These are phyloP conservation scores for Alternaria ethzedia DNA, from an alignment of 2,329 filamentous ascomycete species.

Conservation along the genomic window DNA sequence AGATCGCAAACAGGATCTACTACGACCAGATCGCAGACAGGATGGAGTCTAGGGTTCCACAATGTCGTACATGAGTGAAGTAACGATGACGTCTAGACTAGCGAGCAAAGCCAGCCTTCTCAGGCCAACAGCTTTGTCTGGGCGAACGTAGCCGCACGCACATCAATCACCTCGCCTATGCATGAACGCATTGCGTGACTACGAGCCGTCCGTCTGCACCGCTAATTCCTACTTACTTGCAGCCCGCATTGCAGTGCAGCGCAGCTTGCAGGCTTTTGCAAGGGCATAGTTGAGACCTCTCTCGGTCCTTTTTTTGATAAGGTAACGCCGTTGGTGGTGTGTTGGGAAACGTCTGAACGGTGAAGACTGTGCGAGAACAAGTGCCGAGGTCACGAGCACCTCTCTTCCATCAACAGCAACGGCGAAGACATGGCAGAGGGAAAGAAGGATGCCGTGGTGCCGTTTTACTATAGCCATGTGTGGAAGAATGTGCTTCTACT, in stretches of 20 bases:
- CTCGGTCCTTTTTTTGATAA: conserved; percentile 2
- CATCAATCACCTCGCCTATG: conserved; percentile 22
- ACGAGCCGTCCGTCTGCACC: conserved; percentile 16
- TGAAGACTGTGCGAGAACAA: conserved; percentile 11
- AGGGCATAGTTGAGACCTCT: background rate
- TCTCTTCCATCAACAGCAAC: conserved; percentile 3
- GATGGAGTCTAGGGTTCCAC: conserved; percentile 5
- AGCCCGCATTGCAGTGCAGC: conserved; percentile 6
- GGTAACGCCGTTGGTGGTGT: conserved; percentile 11
- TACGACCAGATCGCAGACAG: background rate
- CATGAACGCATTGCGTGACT: conserved; percentile 13
- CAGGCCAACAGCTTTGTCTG: background rate
- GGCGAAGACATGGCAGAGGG: conserved; percentile 16
- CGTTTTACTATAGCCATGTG: conserved; percentile 49
- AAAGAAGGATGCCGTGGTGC: conserved; percentile 12
- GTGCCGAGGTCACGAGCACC: conserved; percentile 24
- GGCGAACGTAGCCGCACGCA: conserved; percentile 9
- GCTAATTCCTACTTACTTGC: conserved; percentile 15
- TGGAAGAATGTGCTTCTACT: conserved; percentile 59
- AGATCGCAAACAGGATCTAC: conserved; percentile 3
- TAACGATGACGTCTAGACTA: conserved; percentile 44
- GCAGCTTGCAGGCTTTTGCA: background rate
- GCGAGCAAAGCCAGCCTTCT: conserved; percentile 11
- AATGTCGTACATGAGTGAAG: conserved; percentile 22
- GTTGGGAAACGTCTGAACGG: conserved; percentile 8